Conservation (phyloP, 1,284 basidiomycete species). For the Hemileccinum hortonii region DNA sequence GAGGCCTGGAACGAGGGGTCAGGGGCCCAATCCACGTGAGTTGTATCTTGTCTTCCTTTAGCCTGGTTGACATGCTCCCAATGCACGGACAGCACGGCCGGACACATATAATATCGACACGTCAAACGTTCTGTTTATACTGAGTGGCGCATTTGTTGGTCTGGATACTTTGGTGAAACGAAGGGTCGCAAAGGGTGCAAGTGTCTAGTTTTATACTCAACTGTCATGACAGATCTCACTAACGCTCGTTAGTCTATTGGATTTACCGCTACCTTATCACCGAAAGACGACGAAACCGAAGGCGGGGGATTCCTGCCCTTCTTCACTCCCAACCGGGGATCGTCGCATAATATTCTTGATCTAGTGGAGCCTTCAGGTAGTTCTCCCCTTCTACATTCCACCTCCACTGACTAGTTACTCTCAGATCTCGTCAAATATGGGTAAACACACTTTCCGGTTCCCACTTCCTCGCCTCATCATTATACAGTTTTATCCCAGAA, state of each 20-base stretch:
- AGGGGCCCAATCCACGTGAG: constrained; percentile 23
- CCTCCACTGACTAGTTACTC: constrained; percentile 3
- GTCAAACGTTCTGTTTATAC: constrained; percentile 85
- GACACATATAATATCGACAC: constrained; percentile 80
- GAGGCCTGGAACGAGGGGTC: constrained; percentile 41
- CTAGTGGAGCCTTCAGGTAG: constrained; percentile 67
- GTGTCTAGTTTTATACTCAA: constrained; percentile 25
- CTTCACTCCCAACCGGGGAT: constrained; percentile 68
- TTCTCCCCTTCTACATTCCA: constrained; percentile 10
- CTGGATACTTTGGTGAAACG: constrained; percentile 80
- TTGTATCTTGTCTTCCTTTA: background rate
- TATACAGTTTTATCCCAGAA: constrained; percentile 82
- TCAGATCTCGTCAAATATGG: constrained; percentile 85
- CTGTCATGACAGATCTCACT: background rate
- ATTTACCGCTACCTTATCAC: constrained; percentile 71
- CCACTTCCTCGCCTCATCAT: constrained; percentile 8
- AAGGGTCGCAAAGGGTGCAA: constrained; percentile 79
- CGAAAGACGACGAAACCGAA: constrained; percentile 38
- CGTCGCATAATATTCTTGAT: constrained; percentile 53
- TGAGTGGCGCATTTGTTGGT: constrained; percentile 94
- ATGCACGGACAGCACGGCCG: constrained; percentile 49
- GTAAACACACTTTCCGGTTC: constrained; percentile 35
- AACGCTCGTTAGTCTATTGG: constrained; percentile 70
- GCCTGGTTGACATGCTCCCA: background rate
- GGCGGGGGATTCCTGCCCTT: constrained; percentile 50